A percentile compares a stretch with the other conserved stretches of the same genome.
Evolutionary conservation across 495 filamentous ascomycete genomes (phyloP).

Genomic region (Podospora appendiculata): DNA sequence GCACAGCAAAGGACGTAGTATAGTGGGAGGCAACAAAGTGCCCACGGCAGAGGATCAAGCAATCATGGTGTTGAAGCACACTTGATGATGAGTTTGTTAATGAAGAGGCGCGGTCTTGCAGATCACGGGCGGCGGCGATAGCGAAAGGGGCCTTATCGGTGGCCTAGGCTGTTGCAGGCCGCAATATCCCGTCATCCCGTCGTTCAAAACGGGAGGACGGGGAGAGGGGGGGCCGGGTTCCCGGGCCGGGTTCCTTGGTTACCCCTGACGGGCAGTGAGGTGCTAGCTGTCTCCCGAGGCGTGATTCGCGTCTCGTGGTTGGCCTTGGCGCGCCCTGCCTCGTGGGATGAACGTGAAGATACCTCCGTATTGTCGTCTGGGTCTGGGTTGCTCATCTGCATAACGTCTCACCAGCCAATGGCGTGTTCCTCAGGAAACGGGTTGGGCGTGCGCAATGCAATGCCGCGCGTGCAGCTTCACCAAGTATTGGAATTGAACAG

Average conservation of each 20-base stretch:
- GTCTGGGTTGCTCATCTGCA: background rate
- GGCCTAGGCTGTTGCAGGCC: background rate
- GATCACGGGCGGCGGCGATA: too few species aligned
- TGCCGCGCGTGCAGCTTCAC: too few species aligned
- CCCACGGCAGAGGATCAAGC: too few species aligned
- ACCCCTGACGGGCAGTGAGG: background rate
- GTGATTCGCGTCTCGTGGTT: conserved; percentile 1
- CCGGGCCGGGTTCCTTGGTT: conserved; percentile 16
- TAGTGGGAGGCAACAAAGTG: too few species aligned
- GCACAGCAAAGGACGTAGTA: too few species aligned
- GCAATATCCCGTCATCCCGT: conserved; percentile 1
- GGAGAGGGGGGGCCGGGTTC: conserved; percentile 3
- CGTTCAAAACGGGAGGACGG: too few species aligned
- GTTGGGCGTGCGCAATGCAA: background rate
- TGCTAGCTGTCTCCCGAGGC: conserved; percentile 1
- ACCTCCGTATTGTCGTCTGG: background rate
- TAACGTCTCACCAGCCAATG: background rate
- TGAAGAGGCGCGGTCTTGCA: too few species aligned
- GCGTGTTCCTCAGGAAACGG: background rate
- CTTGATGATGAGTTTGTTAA: too few species aligned
- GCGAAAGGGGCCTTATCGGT: background rate
- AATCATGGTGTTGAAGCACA: too few species aligned
- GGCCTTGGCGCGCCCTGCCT: background rate
- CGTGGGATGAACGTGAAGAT: background rate
- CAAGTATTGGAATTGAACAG: background rate